phyloP scores from a whole-genome alignment of 768 basidiomycete species.

The Leccinum fibrillosum region DNA sequence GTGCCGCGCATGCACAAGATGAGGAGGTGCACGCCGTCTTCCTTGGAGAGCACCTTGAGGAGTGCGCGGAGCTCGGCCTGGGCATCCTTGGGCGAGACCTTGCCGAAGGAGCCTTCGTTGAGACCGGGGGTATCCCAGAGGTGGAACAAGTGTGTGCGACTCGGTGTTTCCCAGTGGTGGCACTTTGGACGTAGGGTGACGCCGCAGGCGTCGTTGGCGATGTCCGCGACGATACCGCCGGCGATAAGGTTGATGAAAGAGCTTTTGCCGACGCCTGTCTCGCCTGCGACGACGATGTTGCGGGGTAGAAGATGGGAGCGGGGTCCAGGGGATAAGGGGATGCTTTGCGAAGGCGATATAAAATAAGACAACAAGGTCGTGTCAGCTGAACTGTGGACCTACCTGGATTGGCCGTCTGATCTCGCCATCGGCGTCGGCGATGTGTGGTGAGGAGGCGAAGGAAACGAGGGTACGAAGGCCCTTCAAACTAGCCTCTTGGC shows the following conservation, averaged over 20 bases:
- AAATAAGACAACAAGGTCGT: background rate
- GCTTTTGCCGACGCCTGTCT: slow-evolving; percentile 26
- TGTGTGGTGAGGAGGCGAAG: background rate
- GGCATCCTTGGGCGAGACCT: slow-evolving; percentile 20
- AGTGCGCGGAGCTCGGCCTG: slow-evolving; percentile 18
- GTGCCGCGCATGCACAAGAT: slow-evolving; percentile 25
- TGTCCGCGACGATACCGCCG: slow-evolving; percentile 11
- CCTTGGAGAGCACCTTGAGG: slow-evolving; percentile 16
- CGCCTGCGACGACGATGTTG: slow-evolving; percentile 22
- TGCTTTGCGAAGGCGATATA: background rate
- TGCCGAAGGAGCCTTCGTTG: slow-evolving; percentile 21
- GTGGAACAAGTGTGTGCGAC: slow-evolving; percentile 13
- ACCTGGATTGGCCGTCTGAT: background rate
- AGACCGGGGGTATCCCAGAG: slow-evolving; percentile 27
- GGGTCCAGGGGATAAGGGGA: background rate
- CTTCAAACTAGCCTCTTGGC: background rate
- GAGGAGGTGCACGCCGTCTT: slow-evolving; percentile 25
- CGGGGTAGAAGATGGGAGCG: slow-evolving; percentile 9
- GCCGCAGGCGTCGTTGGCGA: slow-evolving; percentile 22
- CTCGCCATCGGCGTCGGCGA: background rate
- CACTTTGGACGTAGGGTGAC: slow-evolving; percentile 15
- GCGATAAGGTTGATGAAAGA: slow-evolving; percentile 25
- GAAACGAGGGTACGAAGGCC: background rate
- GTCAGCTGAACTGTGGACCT: background rate
- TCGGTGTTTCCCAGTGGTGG: slow-evolving; percentile 20